A percentile compares a stretch with the other conserved stretches of the same genome.
phyloP scores from a whole-genome alignment of 345 rosid genomes.

The Noccaea caerulescens region DNA sequence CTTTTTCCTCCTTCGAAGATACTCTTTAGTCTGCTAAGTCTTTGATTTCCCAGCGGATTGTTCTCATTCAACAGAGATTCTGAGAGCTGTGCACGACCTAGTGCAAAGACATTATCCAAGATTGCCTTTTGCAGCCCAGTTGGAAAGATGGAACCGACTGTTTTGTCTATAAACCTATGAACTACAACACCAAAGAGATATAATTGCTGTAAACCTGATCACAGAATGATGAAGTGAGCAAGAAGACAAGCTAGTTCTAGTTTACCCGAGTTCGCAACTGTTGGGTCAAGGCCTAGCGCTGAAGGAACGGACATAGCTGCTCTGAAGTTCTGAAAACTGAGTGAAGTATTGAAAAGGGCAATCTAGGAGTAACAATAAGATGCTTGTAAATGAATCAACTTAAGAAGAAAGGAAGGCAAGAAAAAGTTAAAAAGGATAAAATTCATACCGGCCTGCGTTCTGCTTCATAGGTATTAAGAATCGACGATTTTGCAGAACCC shows the following conservation, averaged over 20 bases:
- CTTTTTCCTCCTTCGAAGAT: constrained; percentile 90
- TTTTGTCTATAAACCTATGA: constrained; percentile 60
- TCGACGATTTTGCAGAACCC: constrained; percentile 66
- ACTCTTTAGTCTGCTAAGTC: constrained; percentile 69
- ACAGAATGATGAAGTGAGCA: constrained; percentile 20
- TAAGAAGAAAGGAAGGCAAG: constrained; percentile 11
- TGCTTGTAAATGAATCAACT: constrained; percentile 26
- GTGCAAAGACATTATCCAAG: constrained; percentile 72
- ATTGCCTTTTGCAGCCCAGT: constrained; percentile 68
- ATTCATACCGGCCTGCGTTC: constrained; percentile 82
- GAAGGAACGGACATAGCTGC: constrained; percentile 93
- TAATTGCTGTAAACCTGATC: constrained; percentile 13
- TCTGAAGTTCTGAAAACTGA: constrained; percentile 84
- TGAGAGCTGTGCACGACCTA: constrained; percentile 93
- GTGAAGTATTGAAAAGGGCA: constrained; percentile 78
- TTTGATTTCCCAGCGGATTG: constrained; percentile 76
- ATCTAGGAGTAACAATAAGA: constrained; percentile 53
- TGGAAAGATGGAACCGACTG: constrained; percentile 71
- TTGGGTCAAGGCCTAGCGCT: constrained; percentile 84
- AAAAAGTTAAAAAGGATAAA: constrained; percentile 30
- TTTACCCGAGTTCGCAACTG: constrained; percentile 77
- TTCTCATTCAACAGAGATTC: constrained; percentile 68
- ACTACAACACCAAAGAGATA: constrained; percentile 52
- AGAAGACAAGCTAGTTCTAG: constrained; percentile 27
- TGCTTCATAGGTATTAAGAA: constrained; percentile 75